phyloP scores from a whole-genome alignment of 257 asterid genomes.

The Solanum arcanum region DNA sequence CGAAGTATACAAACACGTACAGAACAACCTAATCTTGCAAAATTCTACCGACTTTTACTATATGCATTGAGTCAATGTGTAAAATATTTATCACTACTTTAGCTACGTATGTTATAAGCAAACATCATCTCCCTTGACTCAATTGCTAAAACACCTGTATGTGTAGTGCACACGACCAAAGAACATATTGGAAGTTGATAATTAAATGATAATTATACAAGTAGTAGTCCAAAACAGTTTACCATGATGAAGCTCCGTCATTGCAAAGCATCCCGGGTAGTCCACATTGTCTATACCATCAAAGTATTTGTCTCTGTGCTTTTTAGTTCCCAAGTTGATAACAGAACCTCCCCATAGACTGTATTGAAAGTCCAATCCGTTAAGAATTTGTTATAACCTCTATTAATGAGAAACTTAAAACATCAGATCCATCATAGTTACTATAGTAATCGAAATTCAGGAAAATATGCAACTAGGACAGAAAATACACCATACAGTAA shows the following conservation, averaged over 20 bases:
- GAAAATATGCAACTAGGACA: background rate
- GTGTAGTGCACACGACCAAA: background rate
- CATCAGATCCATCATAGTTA: background rate
- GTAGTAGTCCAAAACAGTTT: conserved; percentile 10
- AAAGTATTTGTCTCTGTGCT: conserved; percentile 77
- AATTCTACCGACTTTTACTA: background rate
- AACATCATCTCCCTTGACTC: background rate
- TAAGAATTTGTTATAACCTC: background rate
- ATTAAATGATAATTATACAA: background rate
- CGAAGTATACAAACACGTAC: background rate
- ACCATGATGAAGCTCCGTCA: conserved; percentile 99
- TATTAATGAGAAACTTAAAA: background rate
- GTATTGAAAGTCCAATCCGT: conserved; percentile 4
- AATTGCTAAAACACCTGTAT: background rate
- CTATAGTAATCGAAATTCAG: background rate
- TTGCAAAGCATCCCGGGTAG: conserved; percentile 88
- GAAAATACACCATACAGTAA: background rate
- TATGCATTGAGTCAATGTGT: background rate
- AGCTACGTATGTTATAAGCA: background rate
- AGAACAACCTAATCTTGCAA: background rate
- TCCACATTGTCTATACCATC: conserved; percentile 82
- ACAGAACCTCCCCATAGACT: conserved; percentile 99
- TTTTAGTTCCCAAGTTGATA: conserved; percentile 88
- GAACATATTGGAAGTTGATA: background rate
- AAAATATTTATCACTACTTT: background rate